phyloP scores from a whole-genome alignment of 139 green algal genomes.

The Tetradesmus obliquus region DNA sequence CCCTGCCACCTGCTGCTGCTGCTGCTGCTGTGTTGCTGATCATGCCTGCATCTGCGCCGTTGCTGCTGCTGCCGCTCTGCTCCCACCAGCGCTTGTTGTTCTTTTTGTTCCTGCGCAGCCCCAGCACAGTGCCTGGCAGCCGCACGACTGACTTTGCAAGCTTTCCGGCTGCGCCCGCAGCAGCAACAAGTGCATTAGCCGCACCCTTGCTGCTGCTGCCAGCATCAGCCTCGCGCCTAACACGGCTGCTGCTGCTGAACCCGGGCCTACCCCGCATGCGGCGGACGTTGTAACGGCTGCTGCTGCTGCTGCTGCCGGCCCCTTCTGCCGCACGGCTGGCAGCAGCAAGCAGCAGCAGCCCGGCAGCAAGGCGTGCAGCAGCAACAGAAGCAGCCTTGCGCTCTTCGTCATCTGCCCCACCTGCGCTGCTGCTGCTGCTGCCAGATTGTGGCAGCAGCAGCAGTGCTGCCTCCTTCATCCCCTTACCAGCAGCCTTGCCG shows the following conservation, averaged over 20 bases:
- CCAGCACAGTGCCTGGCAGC: neutral
- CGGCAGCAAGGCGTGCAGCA: constrained; percentile 7
- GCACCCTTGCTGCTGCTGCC: neutral
- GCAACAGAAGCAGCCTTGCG: neutral
- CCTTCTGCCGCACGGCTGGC: neutral
- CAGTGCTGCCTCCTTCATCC: neutral
- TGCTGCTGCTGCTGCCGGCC: neutral
- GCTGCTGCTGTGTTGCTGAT: no score
- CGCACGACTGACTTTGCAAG: neutral
- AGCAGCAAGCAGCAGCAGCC: constrained; percentile 6
- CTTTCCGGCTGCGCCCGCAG: neutral
- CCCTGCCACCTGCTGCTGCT: neutral
- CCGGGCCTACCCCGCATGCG: neutral
- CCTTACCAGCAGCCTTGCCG: neutral
- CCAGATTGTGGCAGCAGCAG: neutral
- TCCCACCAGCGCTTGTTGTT: constrained; percentile 1
- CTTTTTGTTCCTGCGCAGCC: neutral
- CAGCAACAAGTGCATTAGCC: neutral
- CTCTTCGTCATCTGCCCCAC: neutral
- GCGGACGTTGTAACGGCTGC: neutral
- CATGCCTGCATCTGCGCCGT: neutral
- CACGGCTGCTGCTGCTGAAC: neutral
- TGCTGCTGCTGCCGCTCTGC: neutral
- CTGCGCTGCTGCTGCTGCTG: neutral
- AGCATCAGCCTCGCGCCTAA: neutral